Evolutionary conservation across 148 eudicot genomes (phyloP).

Genomic region (Silene uniflora): DNA sequence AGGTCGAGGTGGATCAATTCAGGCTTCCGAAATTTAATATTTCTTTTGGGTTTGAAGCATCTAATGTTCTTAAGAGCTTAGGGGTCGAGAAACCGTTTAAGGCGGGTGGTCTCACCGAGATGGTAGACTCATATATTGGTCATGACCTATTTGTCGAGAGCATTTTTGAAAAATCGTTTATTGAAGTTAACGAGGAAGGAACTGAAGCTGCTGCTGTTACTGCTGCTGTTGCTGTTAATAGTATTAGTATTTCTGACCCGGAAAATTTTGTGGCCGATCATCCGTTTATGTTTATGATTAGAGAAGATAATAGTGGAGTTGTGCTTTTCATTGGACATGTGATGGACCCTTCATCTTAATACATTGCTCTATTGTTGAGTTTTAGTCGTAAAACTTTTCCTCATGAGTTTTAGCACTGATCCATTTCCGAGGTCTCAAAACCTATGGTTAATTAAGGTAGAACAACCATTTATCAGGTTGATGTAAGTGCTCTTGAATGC

Average conservation of each 20-base stretch:
- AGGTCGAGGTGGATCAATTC: constrained; percentile 48
- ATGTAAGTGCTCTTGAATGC: too few species aligned
- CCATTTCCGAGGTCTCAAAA: too few species aligned
- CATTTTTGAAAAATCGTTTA: constrained; percentile 66
- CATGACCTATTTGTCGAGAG: too few species aligned
- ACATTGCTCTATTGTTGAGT: too few species aligned
- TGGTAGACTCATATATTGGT: background rate
- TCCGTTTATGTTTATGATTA: background rate
- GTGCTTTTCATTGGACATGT: constrained; percentile 1
- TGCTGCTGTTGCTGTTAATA: too few species aligned
- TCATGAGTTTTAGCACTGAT: too few species aligned
- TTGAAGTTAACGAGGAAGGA: constrained; percentile 83
- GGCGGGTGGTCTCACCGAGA: background rate
- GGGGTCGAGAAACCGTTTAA: constrained; percentile 51
- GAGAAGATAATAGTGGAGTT: background rate
- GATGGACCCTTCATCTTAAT: background rate
- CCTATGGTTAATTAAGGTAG: too few species aligned
- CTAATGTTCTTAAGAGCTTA: constrained; percentile 45
- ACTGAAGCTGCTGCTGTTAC: constrained; percentile 53
- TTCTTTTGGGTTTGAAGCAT: constrained; percentile 66
- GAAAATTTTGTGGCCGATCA: background rate
- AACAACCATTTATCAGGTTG: too few species aligned
- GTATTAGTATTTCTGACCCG: too few species aligned
- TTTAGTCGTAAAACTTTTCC: too few species aligned
- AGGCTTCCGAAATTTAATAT: constrained; percentile 63